Base-by-base conservation (phyloP, 2,329 filamentous ascomycete species). In the Coniella lustricola region DNA sequence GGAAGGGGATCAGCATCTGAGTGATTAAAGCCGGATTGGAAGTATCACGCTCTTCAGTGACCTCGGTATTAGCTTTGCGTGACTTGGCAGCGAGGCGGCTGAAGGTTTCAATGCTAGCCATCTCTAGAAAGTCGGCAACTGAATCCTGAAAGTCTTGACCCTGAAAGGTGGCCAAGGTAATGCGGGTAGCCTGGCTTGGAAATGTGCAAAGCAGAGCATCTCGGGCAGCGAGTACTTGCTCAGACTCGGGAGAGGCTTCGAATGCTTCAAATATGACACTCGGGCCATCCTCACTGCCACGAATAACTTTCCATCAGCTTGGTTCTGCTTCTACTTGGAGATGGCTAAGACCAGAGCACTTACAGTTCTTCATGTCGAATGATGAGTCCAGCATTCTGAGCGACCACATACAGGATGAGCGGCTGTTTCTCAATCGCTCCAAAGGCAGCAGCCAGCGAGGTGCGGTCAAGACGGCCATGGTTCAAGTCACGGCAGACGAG, bases 21-120 rank as follows among this genome's bases (percentile, higher is more conserved):
- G 71, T 75, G 3, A 87, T 71, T 1, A 85, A 60, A 0, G 72
- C 66, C 0, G 82, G 81, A 46, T 77, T 59, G 0, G 69, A 62
- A 0, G 78, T 79, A 44, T 85, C 76, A 7, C 84, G 73, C n/a
- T 62, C 63, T 57, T 87, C 82, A 3, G 66, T 62, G 0, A 76
- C 60, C 1, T 59, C 55, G 0, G 64, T 60, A 0, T 70, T 68
- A 1, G 74, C 76, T 54, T 85, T 86, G 21, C 55, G 52, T 0
- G 73, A 66, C 7, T 62, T 60, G 0, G 77, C 74, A 0, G 70
- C 67, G 50, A 84, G 80, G 1, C 60, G 62, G 22, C 75, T 71
- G 8, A 84, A 60, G 0, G 67, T 61, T 50, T 84, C 77, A 0
- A 64, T 64, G 51, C 73, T 77, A 0, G 77, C 74, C 53, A 77